Evolutionary conservation across 345 rosid genomes (phyloP).

Genomic region (Moricandia arvensis): DNA sequence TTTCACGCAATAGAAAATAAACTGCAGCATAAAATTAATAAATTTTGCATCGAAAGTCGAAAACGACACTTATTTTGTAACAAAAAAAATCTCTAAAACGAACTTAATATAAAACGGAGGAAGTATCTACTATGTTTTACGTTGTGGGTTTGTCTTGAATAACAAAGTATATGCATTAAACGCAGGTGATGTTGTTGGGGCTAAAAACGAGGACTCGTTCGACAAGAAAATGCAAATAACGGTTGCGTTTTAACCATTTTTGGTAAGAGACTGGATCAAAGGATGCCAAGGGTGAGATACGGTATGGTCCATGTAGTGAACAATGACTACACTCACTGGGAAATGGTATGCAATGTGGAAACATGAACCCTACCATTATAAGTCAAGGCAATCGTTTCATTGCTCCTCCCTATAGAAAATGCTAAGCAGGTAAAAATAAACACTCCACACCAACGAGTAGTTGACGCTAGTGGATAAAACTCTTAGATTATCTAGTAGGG

Average conservation of each 20-base stretch:
- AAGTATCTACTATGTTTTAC: not conserved
- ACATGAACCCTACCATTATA: slow-evolving; percentile 57
- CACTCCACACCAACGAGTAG: not conserved
- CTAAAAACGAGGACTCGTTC: slow-evolving; percentile 31
- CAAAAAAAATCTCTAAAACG: too few relatives aligned
- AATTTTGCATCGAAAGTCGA: too few relatives aligned
- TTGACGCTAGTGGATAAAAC: not conserved
- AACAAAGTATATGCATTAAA: not conserved
- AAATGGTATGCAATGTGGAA: slow-evolving; percentile 76
- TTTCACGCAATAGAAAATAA: too few relatives aligned
- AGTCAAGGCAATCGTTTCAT: slow-evolving; percentile 81
- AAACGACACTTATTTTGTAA: too few relatives aligned
- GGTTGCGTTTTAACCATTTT: slow-evolving; percentile 71
- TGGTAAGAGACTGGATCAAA: slow-evolving; percentile 46
- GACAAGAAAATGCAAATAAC: slow-evolving; percentile 73
- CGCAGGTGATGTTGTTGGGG: slow-evolving; percentile 72
- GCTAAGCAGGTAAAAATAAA: slow-evolving; percentile 46
- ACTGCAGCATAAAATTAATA: too few relatives aligned
- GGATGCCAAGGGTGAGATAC: slow-evolving; percentile 51
- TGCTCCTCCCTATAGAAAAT: slow-evolving; percentile 48
- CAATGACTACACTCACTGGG: slow-evolving; percentile 83
- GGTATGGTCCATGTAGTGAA: slow-evolving; percentile 76
- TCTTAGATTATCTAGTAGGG: too few relatives aligned
- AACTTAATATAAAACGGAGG: too few relatives aligned
- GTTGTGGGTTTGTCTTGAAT: not conserved